Percentiles rank a stretch among this genome's conserved stretches.
These are phyloP conservation scores for Sapria himalayana DNA, from an alignment of 345 rosid species.

Conservation along the genomic window DNA sequence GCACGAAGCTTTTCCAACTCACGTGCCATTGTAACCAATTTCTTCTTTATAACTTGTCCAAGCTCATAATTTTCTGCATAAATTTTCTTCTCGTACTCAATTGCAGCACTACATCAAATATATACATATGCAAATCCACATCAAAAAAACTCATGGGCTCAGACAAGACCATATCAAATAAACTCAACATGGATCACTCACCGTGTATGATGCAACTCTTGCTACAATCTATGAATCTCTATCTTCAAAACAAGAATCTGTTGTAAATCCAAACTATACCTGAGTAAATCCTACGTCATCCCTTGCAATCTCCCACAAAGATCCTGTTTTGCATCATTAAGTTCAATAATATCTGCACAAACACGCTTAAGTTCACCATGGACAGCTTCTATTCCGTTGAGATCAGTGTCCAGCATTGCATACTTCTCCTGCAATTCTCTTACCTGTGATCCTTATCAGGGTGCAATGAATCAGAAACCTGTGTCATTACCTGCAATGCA, in stretches of 20 bases:
- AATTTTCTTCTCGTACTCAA: too few relatives aligned
- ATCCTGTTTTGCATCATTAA: slow-evolving; percentile 43
- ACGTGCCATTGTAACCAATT: too few relatives aligned
- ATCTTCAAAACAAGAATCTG: slow-evolving; percentile 48
- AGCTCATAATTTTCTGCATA: too few relatives aligned
- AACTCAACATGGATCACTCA: too few relatives aligned
- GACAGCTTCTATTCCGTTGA: slow-evolving; percentile 47
- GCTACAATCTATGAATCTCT: slow-evolving; percentile 61
- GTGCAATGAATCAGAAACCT: slow-evolving; percentile 39
- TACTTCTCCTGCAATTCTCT: slow-evolving; percentile 77
- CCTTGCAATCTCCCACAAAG: slow-evolving; percentile 44
- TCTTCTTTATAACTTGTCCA: too few relatives aligned
- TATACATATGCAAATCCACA: too few relatives aligned
- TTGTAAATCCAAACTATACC: slow-evolving; percentile 48
- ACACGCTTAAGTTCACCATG: slow-evolving; percentile 41
- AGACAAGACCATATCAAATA: too few relatives aligned
- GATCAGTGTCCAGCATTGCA: slow-evolving; percentile 36
- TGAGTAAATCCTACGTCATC: slow-evolving; percentile 53
- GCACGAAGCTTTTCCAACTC: too few relatives aligned
- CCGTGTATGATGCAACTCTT: slow-evolving; percentile 87
- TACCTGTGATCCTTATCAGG: slow-evolving; percentile 63
- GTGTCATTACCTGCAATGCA: slow-evolving; percentile 49
- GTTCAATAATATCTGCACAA: slow-evolving; percentile 54
- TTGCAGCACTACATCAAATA: too few relatives aligned
- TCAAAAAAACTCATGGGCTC: too few relatives aligned